phyloP scores from a whole-genome alignment of 1,284 basidiomycete genomes.

The Malassezia sympodialis region DNA sequence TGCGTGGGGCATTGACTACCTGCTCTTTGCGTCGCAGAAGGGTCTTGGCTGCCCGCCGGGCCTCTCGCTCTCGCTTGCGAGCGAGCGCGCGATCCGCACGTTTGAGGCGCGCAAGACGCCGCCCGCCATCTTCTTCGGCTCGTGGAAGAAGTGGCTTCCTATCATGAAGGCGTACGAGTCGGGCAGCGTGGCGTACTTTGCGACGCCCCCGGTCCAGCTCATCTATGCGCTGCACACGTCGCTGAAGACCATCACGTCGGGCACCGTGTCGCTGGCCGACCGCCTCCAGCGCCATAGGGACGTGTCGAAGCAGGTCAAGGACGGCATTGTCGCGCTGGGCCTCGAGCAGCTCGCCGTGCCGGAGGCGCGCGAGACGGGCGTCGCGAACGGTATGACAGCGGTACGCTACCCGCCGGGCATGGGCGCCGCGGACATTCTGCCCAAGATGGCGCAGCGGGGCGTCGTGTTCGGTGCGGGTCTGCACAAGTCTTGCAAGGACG shows the following conservation, averaged over 20 bases:
- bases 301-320: constrained; percentile 65
- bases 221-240: constrained; percentile 80
- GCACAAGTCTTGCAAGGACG: constrained; percentile 75
- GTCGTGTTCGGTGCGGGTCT: constrained; percentile 82
- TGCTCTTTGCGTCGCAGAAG: constrained; percentile 85
- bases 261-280: constrained; percentile 59
- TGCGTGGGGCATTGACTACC: constrained; percentile 82
- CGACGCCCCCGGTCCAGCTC: constrained; percentile 67
- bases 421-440: constrained; percentile 33
- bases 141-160: constrained; percentile 48
- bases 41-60: constrained; percentile 92
- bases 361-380: constrained; percentile 29
- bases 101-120: constrained; percentile 63
- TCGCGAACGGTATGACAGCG: constrained; percentile 47
- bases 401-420: constrained; percentile 42
- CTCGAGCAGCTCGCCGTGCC: constrained; percentile 51
- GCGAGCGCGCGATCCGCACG: constrained; percentile 67
- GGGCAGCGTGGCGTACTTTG: constrained; percentile 42
- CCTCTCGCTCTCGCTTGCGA: constrained; percentile 72
- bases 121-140: constrained; percentile 72
- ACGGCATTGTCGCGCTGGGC: constrained; percentile 60
- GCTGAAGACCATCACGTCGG: constrained; percentile 61
- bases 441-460: constrained; percentile 57
- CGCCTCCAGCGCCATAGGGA: constrained; percentile 69
- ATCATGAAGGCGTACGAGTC: constrained; percentile 48